Base-by-base conservation (phyloP, 352 stramenopile genomes). In the Globisporangium acanthophoron region DNA sequence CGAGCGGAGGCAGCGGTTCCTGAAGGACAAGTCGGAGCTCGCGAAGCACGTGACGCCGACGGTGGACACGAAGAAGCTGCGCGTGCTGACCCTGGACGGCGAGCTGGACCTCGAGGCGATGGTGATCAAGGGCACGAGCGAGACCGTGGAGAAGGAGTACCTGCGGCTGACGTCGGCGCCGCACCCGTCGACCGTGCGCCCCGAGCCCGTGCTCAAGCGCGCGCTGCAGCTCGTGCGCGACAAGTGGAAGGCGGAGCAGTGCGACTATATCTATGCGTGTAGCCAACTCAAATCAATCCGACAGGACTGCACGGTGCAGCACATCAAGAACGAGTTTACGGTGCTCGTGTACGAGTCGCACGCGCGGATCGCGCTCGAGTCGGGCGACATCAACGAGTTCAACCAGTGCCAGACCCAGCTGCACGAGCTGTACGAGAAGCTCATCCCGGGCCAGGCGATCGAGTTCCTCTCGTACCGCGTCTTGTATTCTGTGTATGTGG, bases 211-310 rank as follows among this genome's bases (percentile, higher is more conserved):
- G 59, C 70, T 99, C 40, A 71, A 92, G 61, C 71, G 92, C 47
- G 94, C 95, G 52, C 70, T 98, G 50, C 66, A 88, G 63, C 73
- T 92, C 64, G 76, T 97, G 41, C 85, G 96, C 62, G 73, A 69
- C 37, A 90, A 94, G 76, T 97, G 90, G 88, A 89, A 92, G 60
- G 61, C 84, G 54, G 71, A 74, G 63, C 73, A 86, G 46, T 87
- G 80, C 60, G 90, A 98, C 80, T 97, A 98, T 85, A 72, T 95
- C 59, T 97, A 97, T 83, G 82, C 97, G 64, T 99, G 96, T 85
- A 98, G 94, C 57, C 97, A 99, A 69, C 89, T 99, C 51, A 99
- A 99, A 73, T 97, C 97, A 29, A 98, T 99, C 62, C 92, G 97
- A 21, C 97, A 99, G 74, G 97, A 99, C 79, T 96, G 98, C 63